Evolutionary conservation across 192 early-diverging fungal genomes (phyloP), one percentile per base, ranked within the genome.

Genomic region (Coemansia sp.): DNA sequence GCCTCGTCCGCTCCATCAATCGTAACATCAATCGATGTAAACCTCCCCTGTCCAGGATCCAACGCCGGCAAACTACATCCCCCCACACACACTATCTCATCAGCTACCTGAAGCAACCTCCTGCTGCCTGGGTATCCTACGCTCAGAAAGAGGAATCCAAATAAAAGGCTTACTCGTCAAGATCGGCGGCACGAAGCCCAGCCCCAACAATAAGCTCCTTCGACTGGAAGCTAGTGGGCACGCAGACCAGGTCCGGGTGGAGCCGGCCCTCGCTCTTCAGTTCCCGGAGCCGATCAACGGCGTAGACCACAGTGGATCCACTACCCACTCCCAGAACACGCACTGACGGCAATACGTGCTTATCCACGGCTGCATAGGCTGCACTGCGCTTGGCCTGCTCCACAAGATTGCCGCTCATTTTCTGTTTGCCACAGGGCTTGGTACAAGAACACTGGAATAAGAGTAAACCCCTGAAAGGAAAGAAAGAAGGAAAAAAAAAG

Each of bases 211-310:
- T 88, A 6, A 95, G 77, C 41, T 88, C 78, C 44, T 81, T 83
- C 19, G 88, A 85, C 77, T 98, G 94, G 77, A 94, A 98, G 38
- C 84, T 86, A 12, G 94, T 94, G 3, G 94, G 91, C 22, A 98
- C 75, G 65, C 87, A 98, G 3, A 90, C 82, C 22, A 91, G 77
- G 43, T 84, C 64, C 12, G 82, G 77, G 32, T 54, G 40, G 23
- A 69, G 62, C 43, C 80, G 62, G 44, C 51, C 50, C 45, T 59
- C 39, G 33, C 83, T 82, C 30, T 77, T 57, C n/a, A 80, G 65
- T 55, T 91, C 82, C 1, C 81, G 54, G 37, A 96, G 80, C 22
- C 89, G 84, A 30, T 89, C 82, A 12, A 92, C 83, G 38, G 85
- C 88, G 63, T 89, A 89, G 5, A 94, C 88, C 4, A 96, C 85